These are phyloP conservation scores for Vitis vinifera DNA, from an alignment of 164 flowering plant species.

Conservation along the genomic window ASM3070453v1 NC_081816.1:9091001-9091500, in stretches of 20 bases:
- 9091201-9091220: conserved; percentile 59
- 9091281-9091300: conserved; percentile 21
- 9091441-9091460: conserved; percentile 47
- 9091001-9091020: conserved; percentile 3
- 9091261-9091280: conserved; percentile 39
- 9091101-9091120: conserved; percentile 21
- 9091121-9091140: conserved; percentile 43
- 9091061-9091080: conserved; percentile 1
- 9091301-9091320: conserved; percentile 41
- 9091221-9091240: conserved; percentile 33
- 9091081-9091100: conserved; percentile 11
- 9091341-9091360: conserved; percentile 24
- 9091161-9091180: conserved; percentile 39
- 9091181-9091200: conserved; percentile 48
- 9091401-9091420: conserved; percentile 15
- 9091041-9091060: not conserved
- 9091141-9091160: conserved; percentile 41
- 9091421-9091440: conserved; percentile 31
- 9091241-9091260: conserved; percentile 33
- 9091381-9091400: conserved; percentile 14
- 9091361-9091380: conserved; percentile 32
- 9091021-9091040: conserved; percentile 6
- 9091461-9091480: conserved; percentile 49
- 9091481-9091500: conserved; percentile 43
- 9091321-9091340: conserved; percentile 35